A percentile compares a stretch with the other conserved stretches of the same genome.
These are phyloP conservation scores for Coprinopsis sp. DNA, from an alignment of 768 basidiomycete genomes.

Conservation along the genomic window DNA sequence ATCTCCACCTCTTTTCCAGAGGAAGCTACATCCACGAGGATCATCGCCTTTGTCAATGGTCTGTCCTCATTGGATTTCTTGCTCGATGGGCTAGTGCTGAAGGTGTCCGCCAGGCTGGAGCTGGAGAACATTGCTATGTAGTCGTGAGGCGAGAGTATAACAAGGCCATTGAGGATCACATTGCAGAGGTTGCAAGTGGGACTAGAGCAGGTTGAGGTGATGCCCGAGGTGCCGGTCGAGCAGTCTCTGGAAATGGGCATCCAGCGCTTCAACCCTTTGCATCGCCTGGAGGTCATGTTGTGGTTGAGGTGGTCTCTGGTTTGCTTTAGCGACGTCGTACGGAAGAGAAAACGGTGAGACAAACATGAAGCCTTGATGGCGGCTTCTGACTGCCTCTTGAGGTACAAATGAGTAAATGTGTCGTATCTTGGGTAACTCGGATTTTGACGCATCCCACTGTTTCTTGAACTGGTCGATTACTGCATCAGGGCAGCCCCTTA, in stretches of 20 bases:
- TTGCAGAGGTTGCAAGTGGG: slow-evolving; percentile 20
- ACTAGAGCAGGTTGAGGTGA: slow-evolving; percentile 16
- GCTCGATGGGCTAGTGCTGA: not conserved
- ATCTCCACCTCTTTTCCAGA: slow-evolving; percentile 15
- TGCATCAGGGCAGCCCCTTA: too few relatives aligned
- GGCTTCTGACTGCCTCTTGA: not conserved
- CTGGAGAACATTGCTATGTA: too few relatives aligned
- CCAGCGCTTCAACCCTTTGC: slow-evolving; percentile 16
- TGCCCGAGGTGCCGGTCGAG: slow-evolving; percentile 20
- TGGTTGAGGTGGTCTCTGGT: not conserved
- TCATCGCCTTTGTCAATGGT: slow-evolving; percentile 10
- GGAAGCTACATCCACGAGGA: slow-evolving; percentile 7
- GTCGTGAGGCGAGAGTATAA: too few relatives aligned
- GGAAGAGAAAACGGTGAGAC: not conserved
- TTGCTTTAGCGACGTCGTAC: not conserved
- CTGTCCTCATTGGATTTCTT: not conserved
- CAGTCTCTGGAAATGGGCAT: slow-evolving; percentile 19
- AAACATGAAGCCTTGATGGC: slow-evolving; percentile 11
- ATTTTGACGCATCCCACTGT: slow-evolving; percentile 6
- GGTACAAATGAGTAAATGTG: slow-evolving; percentile 15
- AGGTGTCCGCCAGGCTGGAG: not conserved
- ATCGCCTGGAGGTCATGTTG: slow-evolving; percentile 2
- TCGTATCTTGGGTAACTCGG: slow-evolving; percentile 10
- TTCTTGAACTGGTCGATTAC: slow-evolving; percentile 8
- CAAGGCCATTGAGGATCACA: slow-evolving; percentile 9